Evolutionary conservation across 331 rosid genomes (phyloP).

Genomic region (Ulmus americana): DNA sequence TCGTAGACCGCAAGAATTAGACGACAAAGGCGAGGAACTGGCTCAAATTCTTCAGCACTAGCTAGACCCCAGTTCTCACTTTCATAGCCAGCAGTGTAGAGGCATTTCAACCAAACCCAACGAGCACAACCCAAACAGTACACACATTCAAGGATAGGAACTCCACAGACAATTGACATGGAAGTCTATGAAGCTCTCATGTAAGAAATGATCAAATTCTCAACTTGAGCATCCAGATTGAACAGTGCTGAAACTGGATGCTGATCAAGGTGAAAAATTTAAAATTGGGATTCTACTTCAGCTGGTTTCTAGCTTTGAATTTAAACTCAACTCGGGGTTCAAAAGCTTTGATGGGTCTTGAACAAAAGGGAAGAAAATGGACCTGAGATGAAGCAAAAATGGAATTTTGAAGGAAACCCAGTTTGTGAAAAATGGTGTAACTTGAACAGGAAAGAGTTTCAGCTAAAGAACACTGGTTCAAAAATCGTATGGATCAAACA

Average conservation of each 20-base stretch:
- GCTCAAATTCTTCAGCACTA: constrained; percentile 73
- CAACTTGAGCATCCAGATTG: neutral
- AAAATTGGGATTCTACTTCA: neutral
- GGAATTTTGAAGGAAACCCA: constrained; percentile 11
- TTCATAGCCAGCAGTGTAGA: constrained; percentile 82
- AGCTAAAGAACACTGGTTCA: neutral
- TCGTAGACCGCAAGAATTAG: constrained; percentile 64
- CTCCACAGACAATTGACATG: constrained; percentile 77
- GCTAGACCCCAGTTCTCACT: constrained; percentile 92
- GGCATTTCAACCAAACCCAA: constrained; percentile 86
- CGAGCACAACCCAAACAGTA: constrained; percentile 87
- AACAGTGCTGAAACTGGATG: neutral
- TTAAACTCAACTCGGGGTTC: neutral
- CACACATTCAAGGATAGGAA: constrained; percentile 86
- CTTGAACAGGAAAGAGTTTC: no score
- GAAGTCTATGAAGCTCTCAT: constrained; percentile 46
- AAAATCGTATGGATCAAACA: constrained; percentile 12
- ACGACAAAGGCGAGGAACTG: constrained; percentile 72
- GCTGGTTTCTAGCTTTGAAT: neutral
- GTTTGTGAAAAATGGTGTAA: constrained; percentile 1
- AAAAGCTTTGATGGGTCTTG: neutral
- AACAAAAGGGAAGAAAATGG: constrained; percentile 6
- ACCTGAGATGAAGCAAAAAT: constrained; percentile 1
- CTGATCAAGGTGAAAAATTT: neutral
- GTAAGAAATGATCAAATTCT: constrained; percentile 15